Evolutionary conservation across 1,284 basidiomycete genomes (phyloP), one percentile per base, ranked within the genome.

Genomic region (Fomitiporia mediterranea): DNA sequence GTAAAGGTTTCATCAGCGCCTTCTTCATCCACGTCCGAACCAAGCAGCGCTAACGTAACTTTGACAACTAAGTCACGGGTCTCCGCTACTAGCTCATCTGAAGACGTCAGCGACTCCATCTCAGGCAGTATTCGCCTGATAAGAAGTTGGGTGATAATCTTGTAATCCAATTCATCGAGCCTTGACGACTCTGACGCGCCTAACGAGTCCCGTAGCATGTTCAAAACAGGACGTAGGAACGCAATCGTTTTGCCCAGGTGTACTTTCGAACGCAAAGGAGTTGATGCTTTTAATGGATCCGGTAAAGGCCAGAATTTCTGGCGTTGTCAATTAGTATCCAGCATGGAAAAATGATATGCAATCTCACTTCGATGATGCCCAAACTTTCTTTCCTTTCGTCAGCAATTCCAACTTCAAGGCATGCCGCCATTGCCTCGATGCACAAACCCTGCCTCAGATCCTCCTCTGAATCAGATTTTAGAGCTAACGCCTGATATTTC

Each of bases 51-150:
- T 7, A 60, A 23, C 4, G 39, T 25, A n/a, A 40, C 35, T 32
- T 53, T 56, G 9, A 53, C 48, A 11, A 38, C 50, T 17, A 56
- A 11, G 9, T 58, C 59, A n/a, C 59, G 59, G 42, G 58, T 63
- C 28, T 69, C 63, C 7, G 65, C 61, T 25, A 67, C 65, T 27
- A 67, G 60, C 34, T 66, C 64, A 50, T 65, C 65, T 8, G 66
- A 30, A 15, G 47, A 64, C 7, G 59, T 63, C 51, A 72, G 63
- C 2, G 67, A 62, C 25, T 77, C 74, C 1, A 79, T 66, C 63
- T 81, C 80, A 3, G 77, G 76, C 2, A 86, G 67, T 35, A 81
- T 68, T 21, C 74, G 73, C 8, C 69, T 74, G 27, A 75, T 72
- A 15, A 84, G 61, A 9, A 83, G 51, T 4, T 67, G 64, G 2